These are phyloP conservation scores for Cyathus striatus DNA, from an alignment of 768 basidiomycete species.

Conservation along the genomic window DNA sequence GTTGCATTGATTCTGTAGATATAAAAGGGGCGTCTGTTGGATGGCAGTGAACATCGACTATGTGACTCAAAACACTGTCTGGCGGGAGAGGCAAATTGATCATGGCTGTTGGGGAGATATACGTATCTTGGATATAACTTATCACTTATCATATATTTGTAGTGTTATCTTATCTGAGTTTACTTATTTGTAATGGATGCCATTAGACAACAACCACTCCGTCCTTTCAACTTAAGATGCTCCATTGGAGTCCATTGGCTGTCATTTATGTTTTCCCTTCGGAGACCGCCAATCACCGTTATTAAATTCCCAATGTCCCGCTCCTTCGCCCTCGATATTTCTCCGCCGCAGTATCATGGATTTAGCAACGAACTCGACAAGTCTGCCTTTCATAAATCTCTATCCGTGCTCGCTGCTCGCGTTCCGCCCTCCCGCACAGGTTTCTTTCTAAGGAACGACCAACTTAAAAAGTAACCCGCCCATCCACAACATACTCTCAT, in stretches of 20 bases:
- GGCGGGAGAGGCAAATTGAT: slow-evolving; percentile 19
- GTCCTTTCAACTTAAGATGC: too few species aligned
- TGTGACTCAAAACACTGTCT: slow-evolving; percentile 49
- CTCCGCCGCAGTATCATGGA: slow-evolving; percentile 41
- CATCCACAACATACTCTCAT: not conserved
- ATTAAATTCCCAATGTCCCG: slow-evolving; percentile 23
- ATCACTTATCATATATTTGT: not conserved
- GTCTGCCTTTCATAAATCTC: slow-evolving; percentile 54
- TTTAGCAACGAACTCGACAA: slow-evolving; percentile 54
- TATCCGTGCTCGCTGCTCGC: slow-evolving; percentile 66
- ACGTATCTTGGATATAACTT: not conserved
- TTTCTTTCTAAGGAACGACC: slow-evolving; percentile 47
- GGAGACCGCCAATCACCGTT: too few species aligned
- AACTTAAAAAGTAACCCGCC: slow-evolving; percentile 53
- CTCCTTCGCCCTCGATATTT: slow-evolving; percentile 30
- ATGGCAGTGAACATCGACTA: slow-evolving; percentile 90
- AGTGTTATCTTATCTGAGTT: not conserved
- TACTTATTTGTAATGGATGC: not conserved
- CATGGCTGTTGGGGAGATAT: not conserved
- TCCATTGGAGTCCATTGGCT: too few species aligned
- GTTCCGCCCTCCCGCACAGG: slow-evolving; percentile 54
- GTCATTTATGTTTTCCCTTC: too few species aligned
- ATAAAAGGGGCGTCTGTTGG: slow-evolving; percentile 71
- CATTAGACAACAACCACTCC: not conserved
- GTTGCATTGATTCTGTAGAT: slow-evolving; percentile 40